Evolutionary conservation across 805 yeast genomes (phyloP).

Genomic region (Brettanomyces naardenensis): DNA sequence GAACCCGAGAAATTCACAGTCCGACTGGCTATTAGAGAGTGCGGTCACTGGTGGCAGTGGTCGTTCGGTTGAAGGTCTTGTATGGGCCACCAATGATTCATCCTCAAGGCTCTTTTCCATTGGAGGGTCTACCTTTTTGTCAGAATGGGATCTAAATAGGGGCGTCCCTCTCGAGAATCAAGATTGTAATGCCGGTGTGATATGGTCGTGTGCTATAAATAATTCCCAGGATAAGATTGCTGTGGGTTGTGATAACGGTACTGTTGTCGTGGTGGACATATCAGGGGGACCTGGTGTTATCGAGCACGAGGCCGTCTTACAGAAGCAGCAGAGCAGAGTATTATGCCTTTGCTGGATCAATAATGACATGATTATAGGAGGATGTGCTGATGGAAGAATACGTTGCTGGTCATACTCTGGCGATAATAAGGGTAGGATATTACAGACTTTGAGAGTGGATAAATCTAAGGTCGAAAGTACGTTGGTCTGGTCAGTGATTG

Average conservation of each 20-base stretch:
- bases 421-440: slow-evolving; percentile 51
- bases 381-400: slow-evolving; percentile 91
- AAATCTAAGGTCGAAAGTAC: slow-evolving; percentile 81
- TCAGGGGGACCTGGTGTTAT: slow-evolving; percentile 79
- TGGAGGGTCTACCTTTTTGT: slow-evolving; percentile 85
- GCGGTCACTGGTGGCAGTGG: slow-evolving; percentile 73
- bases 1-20: slow-evolving; percentile 57
- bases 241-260: slow-evolving; percentile 93
- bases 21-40: slow-evolving; percentile 73
- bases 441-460: slow-evolving; percentile 87
- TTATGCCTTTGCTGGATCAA: slow-evolving; percentile 71
- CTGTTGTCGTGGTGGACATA: slow-evolving; percentile 77
- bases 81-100: slow-evolving; percentile 56
- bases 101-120: slow-evolving; percentile 75
- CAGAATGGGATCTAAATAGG: slow-evolving; percentile 84
- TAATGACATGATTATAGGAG: slow-evolving; percentile 67
- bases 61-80: slow-evolving; percentile 81
- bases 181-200: slow-evolving; percentile 88
- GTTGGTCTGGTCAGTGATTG: slow-evolving; percentile 79
- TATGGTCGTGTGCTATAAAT: slow-evolving; percentile 79
- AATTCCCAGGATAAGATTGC: slow-evolving; percentile 58
- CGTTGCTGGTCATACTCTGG: slow-evolving; percentile 64
- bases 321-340: slow-evolving; percentile 78
- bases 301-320: slow-evolving; percentile 68
- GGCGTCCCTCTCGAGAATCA: slow-evolving; percentile 67